Conservation (phyloP, 345 rosid genomes). For the Eucalyptus globulus region DNA sequence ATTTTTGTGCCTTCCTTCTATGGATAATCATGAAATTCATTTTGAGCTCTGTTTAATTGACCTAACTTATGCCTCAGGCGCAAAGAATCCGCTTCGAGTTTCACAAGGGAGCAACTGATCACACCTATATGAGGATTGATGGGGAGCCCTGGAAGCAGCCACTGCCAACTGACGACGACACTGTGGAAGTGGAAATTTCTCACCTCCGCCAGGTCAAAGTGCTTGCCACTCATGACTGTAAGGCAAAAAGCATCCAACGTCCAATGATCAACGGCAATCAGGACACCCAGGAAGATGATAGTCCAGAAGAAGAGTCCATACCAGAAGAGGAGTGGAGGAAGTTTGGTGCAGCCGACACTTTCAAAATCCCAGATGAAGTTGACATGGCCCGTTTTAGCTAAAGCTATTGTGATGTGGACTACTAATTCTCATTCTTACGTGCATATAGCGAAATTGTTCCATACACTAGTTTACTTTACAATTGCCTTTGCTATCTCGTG, state of each 20-base stretch:
- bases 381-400: neutral
- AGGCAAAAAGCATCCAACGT: slow-evolving; percentile 15
- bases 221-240: slow-evolving; percentile 47
- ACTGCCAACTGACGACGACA: slow-evolving; percentile 45
- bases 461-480: neutral
- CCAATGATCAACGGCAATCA: neutral
- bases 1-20: neutral
- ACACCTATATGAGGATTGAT: slow-evolving; percentile 64
- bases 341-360: slow-evolving; percentile 36
- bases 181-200: slow-evolving; percentile 50
- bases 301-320: neutral
- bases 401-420: neutral
- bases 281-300: neutral
- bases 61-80: slow-evolving; percentile 13
- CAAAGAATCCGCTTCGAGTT: slow-evolving; percentile 49
- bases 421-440: neutral
- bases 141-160: slow-evolving; percentile 88
- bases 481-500: neutral
- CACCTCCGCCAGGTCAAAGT: slow-evolving; percentile 44
- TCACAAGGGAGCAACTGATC: slow-evolving; percentile 39
- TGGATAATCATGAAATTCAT: neutral
- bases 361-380: slow-evolving; percentile 20
- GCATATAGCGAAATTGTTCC: neutral
- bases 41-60: neutral
- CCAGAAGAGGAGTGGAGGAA: slow-evolving; percentile 12